These are phyloP conservation scores for Neurospora cerealis DNA, from an alignment of 495 filamentous ascomycete genomes.

Conservation along the genomic window DNA sequence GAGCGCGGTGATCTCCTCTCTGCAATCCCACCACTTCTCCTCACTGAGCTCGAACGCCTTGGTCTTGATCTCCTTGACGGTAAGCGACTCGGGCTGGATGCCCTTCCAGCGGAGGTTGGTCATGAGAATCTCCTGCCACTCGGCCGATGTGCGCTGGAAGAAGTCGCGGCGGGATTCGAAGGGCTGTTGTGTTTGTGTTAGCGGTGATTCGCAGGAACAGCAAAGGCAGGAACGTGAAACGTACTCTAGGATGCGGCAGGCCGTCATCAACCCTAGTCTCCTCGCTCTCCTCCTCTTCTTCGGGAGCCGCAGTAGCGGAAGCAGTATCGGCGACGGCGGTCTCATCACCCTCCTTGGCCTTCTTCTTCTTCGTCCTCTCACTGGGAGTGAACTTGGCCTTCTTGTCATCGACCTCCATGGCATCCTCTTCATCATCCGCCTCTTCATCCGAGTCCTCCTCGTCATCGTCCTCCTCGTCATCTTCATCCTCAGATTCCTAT, in stretches of 20 bases:
- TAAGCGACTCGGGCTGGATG: conserved; percentile 47
- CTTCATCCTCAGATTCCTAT: conserved; percentile 55
- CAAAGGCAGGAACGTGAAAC: not conserved
- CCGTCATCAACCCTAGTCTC: conserved; percentile 43
- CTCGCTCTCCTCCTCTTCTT: conserved; percentile 42
- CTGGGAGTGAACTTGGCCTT: conserved; percentile 27
- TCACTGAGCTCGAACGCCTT: conserved; percentile 81
- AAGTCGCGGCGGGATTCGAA: conserved; percentile 91
- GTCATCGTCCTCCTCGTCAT: conserved; percentile 56
- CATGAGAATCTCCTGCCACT: conserved; percentile 83
- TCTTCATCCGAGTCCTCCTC: conserved; percentile 61
- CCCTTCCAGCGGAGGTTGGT: conserved; percentile 52
- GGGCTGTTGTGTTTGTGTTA: conserved; percentile 52
- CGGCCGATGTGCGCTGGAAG: conserved; percentile 74
- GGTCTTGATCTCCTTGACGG: conserved; percentile 84
- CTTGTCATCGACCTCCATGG: conserved; percentile 28
- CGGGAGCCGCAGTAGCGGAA: conserved; percentile 15
- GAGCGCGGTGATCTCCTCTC: conserved; percentile 84
- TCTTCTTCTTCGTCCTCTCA: conserved; percentile 44
- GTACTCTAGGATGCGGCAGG: conserved; percentile 47
- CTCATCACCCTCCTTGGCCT: conserved; percentile 18
- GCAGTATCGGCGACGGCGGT: conserved; percentile 22
- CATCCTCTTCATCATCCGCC: conserved; percentile 55
- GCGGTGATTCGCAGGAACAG: not conserved
- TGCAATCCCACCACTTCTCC: conserved; percentile 97